Evolutionary conservation across 2,329 filamentous ascomycete genomes (phyloP).

Genomic region (Trichoderma asperellum): DNA sequence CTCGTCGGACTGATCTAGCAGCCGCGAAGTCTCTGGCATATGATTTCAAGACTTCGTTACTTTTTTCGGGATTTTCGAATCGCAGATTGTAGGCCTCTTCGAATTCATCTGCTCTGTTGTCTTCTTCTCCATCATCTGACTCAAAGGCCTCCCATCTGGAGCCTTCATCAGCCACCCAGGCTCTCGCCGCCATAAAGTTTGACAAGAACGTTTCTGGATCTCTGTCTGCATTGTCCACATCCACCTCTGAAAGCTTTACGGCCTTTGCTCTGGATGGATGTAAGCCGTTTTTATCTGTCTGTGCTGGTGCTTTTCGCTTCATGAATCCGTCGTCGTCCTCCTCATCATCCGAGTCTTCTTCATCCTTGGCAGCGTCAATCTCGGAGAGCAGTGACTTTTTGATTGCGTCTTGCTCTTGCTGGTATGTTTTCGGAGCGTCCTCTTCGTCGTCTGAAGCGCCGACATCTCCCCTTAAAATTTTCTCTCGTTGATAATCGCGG

Average conservation of each 20-base stretch:
- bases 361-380: conserved; percentile 68
- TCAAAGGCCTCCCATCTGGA: conserved; percentile 80
- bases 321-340: conserved; percentile 69
- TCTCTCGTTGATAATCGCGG: conserved; percentile 89
- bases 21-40: conserved; percentile 86
- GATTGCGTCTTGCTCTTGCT: conserved; percentile 83
- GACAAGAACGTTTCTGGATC: conserved; percentile 92
- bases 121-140: conserved; percentile 86
- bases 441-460: conserved; percentile 63
- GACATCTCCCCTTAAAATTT: conserved; percentile 73
- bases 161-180: conserved; percentile 76
- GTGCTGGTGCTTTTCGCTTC: conserved; percentile 66
- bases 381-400: conserved; percentile 78
- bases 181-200: conserved; percentile 90
- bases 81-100: conserved; percentile 94
- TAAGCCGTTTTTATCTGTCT: conserved; percentile 48
- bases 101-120: conserved; percentile 80
- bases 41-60: conserved; percentile 84
- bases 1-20: conserved; percentile 81
- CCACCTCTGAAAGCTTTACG: conserved; percentile 58
- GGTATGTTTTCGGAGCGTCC: conserved; percentile 70
- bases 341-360: conserved; percentile 51
- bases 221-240: conserved; percentile 77
- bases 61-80: conserved; percentile 87
- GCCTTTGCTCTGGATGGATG: conserved; percentile 59